Percentiles rank a stretch among this genome's conserved stretches.
phyloP scores from a whole-genome alignment of 129 eudicot species.

The Helianthus annuus region HanXRQr2.0-SUNRISE NC_035447.2:7609197-7609696 shows the following conservation, averaged over 20 bases:
- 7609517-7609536: slow-evolving; percentile 7
- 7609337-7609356: slow-evolving; percentile 27
- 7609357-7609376: slow-evolving; percentile 17
- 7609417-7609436: too few species aligned
- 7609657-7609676: slow-evolving; percentile 46
- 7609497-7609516: slow-evolving; percentile 21
- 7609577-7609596: slow-evolving; percentile 34
- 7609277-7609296: slow-evolving; percentile 16
- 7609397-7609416: neutral
- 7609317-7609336: slow-evolving; percentile 24
- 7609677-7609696: slow-evolving; percentile 37
- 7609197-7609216: slow-evolving; percentile 15
- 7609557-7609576: slow-evolving; percentile 42
- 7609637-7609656: slow-evolving; percentile 17
- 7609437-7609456: neutral
- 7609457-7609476: slow-evolving; percentile 13
- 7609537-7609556: slow-evolving; percentile 29
- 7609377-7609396: neutral
- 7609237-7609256: neutral
- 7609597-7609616: slow-evolving; percentile 29
- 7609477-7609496: slow-evolving; percentile 25
- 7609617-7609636: slow-evolving; percentile 21
- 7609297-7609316: slow-evolving; percentile 31
- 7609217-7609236: slow-evolving; percentile 14
- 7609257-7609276: neutral